Percentiles rank a stretch among this genome's conserved stretches.
phyloP scores from a whole-genome alignment of 108 stramenopile genomes.

The Skeletonema potamos region DNA sequence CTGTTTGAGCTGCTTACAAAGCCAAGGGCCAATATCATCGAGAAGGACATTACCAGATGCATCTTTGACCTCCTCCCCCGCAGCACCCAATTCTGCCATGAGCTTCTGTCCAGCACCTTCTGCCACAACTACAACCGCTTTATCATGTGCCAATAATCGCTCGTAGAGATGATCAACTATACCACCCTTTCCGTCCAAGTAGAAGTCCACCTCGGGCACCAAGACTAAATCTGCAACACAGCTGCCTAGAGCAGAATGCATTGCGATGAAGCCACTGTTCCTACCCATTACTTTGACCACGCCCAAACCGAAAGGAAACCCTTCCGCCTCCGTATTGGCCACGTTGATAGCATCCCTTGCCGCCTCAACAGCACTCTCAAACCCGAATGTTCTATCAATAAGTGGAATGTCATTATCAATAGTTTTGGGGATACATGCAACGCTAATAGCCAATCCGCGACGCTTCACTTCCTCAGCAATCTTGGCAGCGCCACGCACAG shows the following conservation, averaged over 20 bases:
- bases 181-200: conserved; percentile 75
- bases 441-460: conserved; percentile 53
- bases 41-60: conserved; percentile 69
- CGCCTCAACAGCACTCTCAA: conserved; percentile 77
- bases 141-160: conserved; percentile 54
- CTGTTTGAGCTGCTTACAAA: conserved; percentile 43
- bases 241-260: conserved; percentile 73
- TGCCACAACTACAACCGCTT: conserved; percentile 80
- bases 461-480: conserved; percentile 54
- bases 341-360: conserved; percentile 65
- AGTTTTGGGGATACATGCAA: conserved; percentile 84
- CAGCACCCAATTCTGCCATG: conserved; percentile 29
- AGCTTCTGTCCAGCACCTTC: conserved; percentile 80
- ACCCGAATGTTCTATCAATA: conserved; percentile 89
- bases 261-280: conserved; percentile 77
- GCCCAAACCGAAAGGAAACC: conserved; percentile 72
- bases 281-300: conserved; percentile 91
- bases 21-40: conserved; percentile 61
- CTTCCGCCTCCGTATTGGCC: conserved; percentile 78
- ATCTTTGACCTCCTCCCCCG: conserved; percentile 46
- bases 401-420: conserved; percentile 87
- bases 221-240: conserved; percentile 88
- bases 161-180: conserved; percentile 69
- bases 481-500: conserved; percentile 72
- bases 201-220: conserved; percentile 87